Base-by-base conservation (phyloP, 2,329 filamentous ascomycete species). In the Ophiosphaerella korrae region DNA sequence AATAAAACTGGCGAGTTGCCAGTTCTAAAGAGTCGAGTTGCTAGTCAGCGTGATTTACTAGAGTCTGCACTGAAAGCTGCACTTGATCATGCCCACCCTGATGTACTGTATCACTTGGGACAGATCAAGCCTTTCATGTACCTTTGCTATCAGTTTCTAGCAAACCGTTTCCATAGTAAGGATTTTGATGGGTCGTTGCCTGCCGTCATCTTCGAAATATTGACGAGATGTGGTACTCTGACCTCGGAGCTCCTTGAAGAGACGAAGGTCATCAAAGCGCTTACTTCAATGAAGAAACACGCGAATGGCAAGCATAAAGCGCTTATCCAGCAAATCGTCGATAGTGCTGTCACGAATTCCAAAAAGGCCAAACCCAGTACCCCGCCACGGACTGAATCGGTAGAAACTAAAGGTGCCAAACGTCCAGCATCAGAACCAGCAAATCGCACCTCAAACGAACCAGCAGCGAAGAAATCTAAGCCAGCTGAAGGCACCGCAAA, bases 291-390 rank as follows among this genome's bases (percentile, higher is more conserved):
- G 64, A 80, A 80, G 52, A 86, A 84, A 63, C 85, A 84, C 62
- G 87, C 84, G 23, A 86, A 89, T 62, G 79, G 82, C 0, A 83
- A 87, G 45, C 82, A 84, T 41, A 87, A 87, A 61, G 80, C 79
- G 4, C 75, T 87, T 40, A 83, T 88, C 4, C 79, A 81, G 32
- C 80, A 81, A 52, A 86, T 88, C 40, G 72, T 81, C 66, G 65
- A 77, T 55, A 60, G 70, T 42, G 73, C 69, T 42, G 62, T 78
- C 1, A 75, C 80, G 57, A 53, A 77, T 32, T 70, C 73, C 7
- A 73, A 75, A 53, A 74, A 73, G 49, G 53, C 66, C 13, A 72
- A 73, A 55, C 61, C 57, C 39, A 63, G 64, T 41, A 60, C 70
- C 16, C 66, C 68, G 13, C 64, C 65, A 24, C 51, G 55, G 16